These are phyloP conservation scores for Penicillium arizonense DNA, from an alignment of 495 filamentous ascomycete species.

Conservation along the genomic window DNA sequence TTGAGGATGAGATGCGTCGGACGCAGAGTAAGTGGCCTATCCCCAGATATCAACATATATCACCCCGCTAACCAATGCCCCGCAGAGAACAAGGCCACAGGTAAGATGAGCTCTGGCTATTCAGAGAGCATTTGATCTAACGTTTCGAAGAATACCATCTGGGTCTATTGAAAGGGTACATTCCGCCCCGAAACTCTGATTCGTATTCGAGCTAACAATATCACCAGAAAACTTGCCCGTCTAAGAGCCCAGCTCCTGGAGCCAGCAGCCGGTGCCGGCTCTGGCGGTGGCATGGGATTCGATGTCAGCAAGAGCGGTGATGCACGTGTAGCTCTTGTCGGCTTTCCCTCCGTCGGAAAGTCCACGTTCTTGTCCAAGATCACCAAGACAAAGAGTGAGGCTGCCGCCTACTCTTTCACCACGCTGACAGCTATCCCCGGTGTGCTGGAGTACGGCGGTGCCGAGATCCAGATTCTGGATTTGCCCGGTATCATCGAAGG, in stretches of 20 bases:
- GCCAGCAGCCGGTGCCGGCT: slow-evolving; percentile 74
- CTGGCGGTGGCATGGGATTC: slow-evolving; percentile 76
- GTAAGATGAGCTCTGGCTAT: slow-evolving; percentile 44
- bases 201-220: slow-evolving; percentile 4
- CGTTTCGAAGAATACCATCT: slow-evolving; percentile 84
- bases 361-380: slow-evolving; percentile 99
- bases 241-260: slow-evolving; percentile 94
- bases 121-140: slow-evolving; percentile 11
- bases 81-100: slow-evolving; percentile 98
- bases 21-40: slow-evolving; percentile 75
- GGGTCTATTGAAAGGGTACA: slow-evolving; percentile 93
- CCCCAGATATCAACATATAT: slow-evolving; percentile 14
- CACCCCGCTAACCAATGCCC: slow-evolving; percentile 37
- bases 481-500: slow-evolving; percentile 98
- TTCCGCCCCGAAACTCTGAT: neutral
- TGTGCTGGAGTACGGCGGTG: slow-evolving; percentile 96
- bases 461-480: slow-evolving; percentile 98
- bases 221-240: slow-evolving; percentile 84
- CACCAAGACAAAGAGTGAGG: slow-evolving; percentile 96
- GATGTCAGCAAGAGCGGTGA: slow-evolving; percentile 98
- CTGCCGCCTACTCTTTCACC: slow-evolving; percentile 96
- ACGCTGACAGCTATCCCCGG: slow-evolving; percentile 97
- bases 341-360: slow-evolving; percentile 98
- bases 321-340: slow-evolving; percentile 94
- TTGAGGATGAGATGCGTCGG: slow-evolving; percentile 98